Evolutionary conservation across 352 stramenopile species (phyloP).

Genomic region (Phytopythium ostracodes): DNA sequence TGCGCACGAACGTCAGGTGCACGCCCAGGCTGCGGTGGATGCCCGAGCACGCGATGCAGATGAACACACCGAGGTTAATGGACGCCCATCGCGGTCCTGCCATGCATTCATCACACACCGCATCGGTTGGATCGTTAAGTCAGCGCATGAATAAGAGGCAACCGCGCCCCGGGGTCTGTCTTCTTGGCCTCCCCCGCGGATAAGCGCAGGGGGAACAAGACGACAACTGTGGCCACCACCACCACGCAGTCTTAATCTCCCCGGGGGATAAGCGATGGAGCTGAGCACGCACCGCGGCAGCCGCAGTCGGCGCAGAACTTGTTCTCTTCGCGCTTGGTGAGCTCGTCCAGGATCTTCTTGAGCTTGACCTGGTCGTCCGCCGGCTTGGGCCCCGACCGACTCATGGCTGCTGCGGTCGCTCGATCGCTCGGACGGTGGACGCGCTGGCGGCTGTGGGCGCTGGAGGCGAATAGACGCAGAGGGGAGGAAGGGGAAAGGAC

Average conservation of each 20-base stretch:
- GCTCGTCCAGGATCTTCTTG: constrained; percentile 85
- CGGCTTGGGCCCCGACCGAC: constrained; percentile 35
- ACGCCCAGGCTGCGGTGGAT: constrained; percentile 93
- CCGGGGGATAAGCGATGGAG: not conserved
- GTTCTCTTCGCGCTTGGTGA: constrained; percentile 90
- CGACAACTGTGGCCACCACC: too few species aligned
- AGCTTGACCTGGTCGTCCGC: constrained; percentile 82
- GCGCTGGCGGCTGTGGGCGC: not conserved
- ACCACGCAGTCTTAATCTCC: constrained; percentile 10
- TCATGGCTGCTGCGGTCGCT: constrained; percentile 31
- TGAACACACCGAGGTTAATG: constrained; percentile 93
- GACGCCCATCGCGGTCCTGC: constrained; percentile 88
- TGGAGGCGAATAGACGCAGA: not conserved
- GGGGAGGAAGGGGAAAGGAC: not conserved
- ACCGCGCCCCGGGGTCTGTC: too few species aligned
- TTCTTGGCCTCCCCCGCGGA: constrained; percentile 6
- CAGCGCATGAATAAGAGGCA: too few species aligned
- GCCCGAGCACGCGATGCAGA: constrained; percentile 93
- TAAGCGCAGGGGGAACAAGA: constrained; percentile 14
- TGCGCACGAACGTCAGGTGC: constrained; percentile 92
- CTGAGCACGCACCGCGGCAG: constrained; percentile 46
- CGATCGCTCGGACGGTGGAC: not conserved
- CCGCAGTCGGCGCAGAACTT: constrained; percentile 90
- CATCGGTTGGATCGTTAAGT: not conserved
- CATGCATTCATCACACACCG: not conserved